phyloP scores from a whole-genome alignment of 495 filamentous ascomycete species.

The Podospora comata region DNA sequence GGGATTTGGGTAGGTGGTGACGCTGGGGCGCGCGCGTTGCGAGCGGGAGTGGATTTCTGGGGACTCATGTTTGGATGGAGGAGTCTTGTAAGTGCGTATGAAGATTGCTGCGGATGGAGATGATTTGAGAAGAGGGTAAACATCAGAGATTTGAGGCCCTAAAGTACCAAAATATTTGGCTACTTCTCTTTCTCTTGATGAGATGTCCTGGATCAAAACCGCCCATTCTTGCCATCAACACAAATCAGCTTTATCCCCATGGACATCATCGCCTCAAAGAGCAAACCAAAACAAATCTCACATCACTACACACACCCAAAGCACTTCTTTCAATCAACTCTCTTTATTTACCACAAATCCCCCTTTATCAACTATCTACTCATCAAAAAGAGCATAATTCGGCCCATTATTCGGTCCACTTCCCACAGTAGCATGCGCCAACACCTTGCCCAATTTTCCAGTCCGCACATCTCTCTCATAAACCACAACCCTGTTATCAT shows the following conservation, averaged over 20 bases:
- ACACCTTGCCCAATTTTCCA: slow-evolving; percentile 51
- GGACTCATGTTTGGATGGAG: neutral
- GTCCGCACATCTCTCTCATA: slow-evolving; percentile 53
- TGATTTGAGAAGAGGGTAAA: too few species aligned
- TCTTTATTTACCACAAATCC: neutral
- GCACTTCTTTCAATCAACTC: neutral
- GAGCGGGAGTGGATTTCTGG: neutral
- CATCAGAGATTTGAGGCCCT: too few species aligned
- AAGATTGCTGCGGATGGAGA: neutral
- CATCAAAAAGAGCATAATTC: slow-evolving; percentile 27
- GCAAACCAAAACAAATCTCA: too few species aligned
- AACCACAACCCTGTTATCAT: slow-evolving; percentile 56
- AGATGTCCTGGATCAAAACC: neutral
- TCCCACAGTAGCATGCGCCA: slow-evolving; percentile 39
- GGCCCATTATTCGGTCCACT: slow-evolving; percentile 23
- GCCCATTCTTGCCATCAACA: neutral
- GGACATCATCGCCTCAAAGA: too few species aligned
- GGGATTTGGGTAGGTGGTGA: neutral
- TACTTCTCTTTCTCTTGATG: neutral
- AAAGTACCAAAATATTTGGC: too few species aligned
- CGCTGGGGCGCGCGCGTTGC: neutral
- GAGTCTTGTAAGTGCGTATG: neutral
- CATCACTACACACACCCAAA: neutral
- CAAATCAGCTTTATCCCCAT: too few species aligned
- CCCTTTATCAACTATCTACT: slow-evolving; percentile 11